These are phyloP conservation scores for Zymoseptoria tritici DNA, from an alignment of 2,329 filamentous ascomycete genomes.

Conservation along the genomic window DNA sequence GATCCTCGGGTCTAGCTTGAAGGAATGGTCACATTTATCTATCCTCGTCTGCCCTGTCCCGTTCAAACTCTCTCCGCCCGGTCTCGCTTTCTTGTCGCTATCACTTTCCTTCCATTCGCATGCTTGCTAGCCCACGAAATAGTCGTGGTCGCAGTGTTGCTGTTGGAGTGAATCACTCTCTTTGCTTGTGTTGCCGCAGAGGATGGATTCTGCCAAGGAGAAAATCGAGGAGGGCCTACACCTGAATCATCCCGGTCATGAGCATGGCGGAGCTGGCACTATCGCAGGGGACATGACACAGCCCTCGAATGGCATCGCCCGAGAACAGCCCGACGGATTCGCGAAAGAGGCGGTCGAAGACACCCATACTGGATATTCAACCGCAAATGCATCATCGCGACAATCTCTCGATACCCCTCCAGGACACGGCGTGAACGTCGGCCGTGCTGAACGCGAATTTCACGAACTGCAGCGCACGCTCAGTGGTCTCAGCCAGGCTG, in stretches of 20 bases:
- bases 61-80: not conserved
- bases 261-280: constrained; percentile 15
- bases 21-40: not conserved
- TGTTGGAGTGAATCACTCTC: not conserved
- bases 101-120: not conserved
- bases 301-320: constrained; percentile 1
- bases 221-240: constrained; percentile 20
- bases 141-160: not conserved
- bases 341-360: constrained; percentile 10
- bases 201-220: constrained; percentile 17
- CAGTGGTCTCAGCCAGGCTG: constrained; percentile 33
- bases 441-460: constrained; percentile 63
- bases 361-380: constrained; percentile 6
- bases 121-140: not conserved
- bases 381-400: constrained; percentile 5
- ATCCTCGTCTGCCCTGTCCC: not conserved
- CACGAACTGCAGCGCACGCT: constrained; percentile 51
- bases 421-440: constrained; percentile 52
- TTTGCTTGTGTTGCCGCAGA: not conserved
- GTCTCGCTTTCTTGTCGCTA: not conserved
- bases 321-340: constrained; percentile 7
- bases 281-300: constrained; percentile 10
- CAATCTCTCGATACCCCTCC: not conserved
- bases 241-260: constrained; percentile 19
- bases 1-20: not conserved